Conservation (phyloP, 2,329 filamentous ascomycete species). For the Aspergillus luchuensis region DNA sequence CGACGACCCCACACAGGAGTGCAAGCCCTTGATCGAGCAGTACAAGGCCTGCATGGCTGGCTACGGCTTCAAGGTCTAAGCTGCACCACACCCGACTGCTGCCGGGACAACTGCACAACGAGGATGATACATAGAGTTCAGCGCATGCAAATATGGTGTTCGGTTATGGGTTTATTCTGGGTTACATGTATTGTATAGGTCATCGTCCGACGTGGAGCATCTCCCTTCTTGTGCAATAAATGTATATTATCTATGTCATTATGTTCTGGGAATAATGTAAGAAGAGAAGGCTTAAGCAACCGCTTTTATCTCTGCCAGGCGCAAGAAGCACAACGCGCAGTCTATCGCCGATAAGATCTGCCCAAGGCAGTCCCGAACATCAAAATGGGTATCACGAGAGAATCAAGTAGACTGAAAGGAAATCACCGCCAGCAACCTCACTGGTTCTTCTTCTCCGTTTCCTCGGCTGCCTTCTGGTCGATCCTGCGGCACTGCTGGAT, state of each 20-base stretch:
- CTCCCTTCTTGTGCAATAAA: slow-evolving; percentile 16
- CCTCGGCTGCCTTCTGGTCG: slow-evolving; percentile 27
- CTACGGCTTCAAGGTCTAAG: slow-evolving; percentile 74
- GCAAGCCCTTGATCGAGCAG: slow-evolving; percentile 76
- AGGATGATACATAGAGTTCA: slow-evolving; percentile 6
- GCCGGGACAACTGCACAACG: neutral
- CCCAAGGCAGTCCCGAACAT: slow-evolving; percentile 1
- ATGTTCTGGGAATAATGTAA: neutral
- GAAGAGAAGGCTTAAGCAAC: neutral
- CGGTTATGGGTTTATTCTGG: slow-evolving; percentile 13
- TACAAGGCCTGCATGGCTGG: slow-evolving; percentile 92
- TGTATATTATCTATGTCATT: slow-evolving; percentile 10
- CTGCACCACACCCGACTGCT: neutral
- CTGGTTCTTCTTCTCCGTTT: slow-evolving; percentile 38
- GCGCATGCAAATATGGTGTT: slow-evolving; percentile 12
- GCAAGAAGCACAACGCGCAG: neutral
- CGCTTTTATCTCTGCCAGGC: neutral
- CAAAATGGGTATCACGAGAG: slow-evolving; percentile 33
- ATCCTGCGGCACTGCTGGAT: slow-evolving; percentile 36
- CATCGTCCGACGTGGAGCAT: slow-evolving; percentile 6
- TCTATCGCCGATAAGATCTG: neutral
- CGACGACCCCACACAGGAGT: slow-evolving; percentile 76
- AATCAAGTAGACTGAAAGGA: slow-evolving; percentile 11
- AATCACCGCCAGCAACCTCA: slow-evolving; percentile 20
- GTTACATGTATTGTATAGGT: slow-evolving; percentile 20